Conservation (phyloP, 306 rosid species). For the Biancaea sappan region DNA sequence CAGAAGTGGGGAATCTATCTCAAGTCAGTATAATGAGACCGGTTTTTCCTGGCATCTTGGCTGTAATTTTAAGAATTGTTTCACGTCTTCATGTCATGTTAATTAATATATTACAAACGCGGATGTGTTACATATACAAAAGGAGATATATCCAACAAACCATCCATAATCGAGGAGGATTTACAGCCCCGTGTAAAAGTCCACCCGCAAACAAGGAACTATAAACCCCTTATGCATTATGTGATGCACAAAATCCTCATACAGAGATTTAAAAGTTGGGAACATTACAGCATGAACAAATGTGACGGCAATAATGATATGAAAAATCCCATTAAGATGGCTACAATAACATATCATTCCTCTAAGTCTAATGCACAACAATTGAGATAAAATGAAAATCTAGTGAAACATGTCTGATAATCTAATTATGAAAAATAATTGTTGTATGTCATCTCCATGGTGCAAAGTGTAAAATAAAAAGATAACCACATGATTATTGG, state of each 20-base stretch:
- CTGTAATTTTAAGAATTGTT: not conserved
- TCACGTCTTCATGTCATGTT: not conserved
- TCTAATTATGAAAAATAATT: not conserved
- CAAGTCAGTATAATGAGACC: not conserved
- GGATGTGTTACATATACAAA: too few relatives aligned
- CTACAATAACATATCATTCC: not conserved
- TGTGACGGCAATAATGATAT: not conserved
- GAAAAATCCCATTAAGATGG: not conserved
- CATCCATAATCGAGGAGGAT: not conserved
- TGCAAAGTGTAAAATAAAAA: not conserved
- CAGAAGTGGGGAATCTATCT: too few relatives aligned
- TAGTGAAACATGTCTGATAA: not conserved
- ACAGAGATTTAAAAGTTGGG: not conserved
- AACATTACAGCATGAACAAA: not conserved
- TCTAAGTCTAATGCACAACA: not conserved
- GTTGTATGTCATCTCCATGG: too few relatives aligned
- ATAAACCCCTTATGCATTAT: not conserved
- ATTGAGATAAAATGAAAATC: not conserved
- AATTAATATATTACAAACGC: too few relatives aligned
- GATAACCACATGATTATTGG: not conserved
- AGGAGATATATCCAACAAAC: not conserved
- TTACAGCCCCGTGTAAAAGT: too few relatives aligned
- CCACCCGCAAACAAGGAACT: too few relatives aligned
- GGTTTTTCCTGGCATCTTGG: not conserved
- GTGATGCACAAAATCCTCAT: not conserved